Conservation (phyloP, 2,329 filamentous ascomycete genomes). For the Cytospora schulzeri region DNA sequence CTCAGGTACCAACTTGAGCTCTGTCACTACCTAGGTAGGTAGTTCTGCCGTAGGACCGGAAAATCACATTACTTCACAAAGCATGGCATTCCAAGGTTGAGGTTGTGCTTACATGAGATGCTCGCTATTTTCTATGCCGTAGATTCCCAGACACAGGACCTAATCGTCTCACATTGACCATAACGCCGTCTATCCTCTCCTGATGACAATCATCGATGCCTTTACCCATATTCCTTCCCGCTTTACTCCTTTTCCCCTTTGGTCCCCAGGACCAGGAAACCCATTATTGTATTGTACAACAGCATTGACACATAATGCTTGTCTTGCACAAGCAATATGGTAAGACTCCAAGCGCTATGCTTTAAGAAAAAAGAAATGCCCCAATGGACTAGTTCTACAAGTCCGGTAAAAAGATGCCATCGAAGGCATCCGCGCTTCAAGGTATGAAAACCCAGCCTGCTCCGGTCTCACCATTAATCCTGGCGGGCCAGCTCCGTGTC, state of each 20-base stretch:
- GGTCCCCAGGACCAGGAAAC: background rate
- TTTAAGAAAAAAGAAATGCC: background rate
- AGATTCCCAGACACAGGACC: too few relatives aligned
- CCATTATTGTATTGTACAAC: background rate
- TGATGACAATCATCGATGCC: too few relatives aligned
- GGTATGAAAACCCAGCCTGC: background rate
- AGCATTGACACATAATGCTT: background rate
- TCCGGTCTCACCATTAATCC: background rate
- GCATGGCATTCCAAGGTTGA: too few relatives aligned
- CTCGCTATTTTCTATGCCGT: too few relatives aligned
- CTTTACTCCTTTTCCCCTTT: background rate
- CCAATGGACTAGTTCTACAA: background rate
- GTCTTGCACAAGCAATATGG: slow-evolving; percentile 10
- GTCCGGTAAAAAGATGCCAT: background rate
- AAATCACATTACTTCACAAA: too few relatives aligned
- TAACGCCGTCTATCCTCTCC: too few relatives aligned
- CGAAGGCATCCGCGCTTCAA: background rate
- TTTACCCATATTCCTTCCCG: background rate
- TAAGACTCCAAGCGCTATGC: slow-evolving; percentile 26
- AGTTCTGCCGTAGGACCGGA: too few relatives aligned
- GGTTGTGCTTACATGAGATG: too few relatives aligned
- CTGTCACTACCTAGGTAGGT: too few relatives aligned
- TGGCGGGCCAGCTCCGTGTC: background rate
- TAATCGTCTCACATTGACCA: too few relatives aligned
- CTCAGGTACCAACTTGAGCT: too few relatives aligned